Percentiles rank a stretch among this genome's conserved stretches.
Evolutionary conservation across 257 asterid genomes (phyloP).

Genomic region (Solanum lignicaule): DNA sequence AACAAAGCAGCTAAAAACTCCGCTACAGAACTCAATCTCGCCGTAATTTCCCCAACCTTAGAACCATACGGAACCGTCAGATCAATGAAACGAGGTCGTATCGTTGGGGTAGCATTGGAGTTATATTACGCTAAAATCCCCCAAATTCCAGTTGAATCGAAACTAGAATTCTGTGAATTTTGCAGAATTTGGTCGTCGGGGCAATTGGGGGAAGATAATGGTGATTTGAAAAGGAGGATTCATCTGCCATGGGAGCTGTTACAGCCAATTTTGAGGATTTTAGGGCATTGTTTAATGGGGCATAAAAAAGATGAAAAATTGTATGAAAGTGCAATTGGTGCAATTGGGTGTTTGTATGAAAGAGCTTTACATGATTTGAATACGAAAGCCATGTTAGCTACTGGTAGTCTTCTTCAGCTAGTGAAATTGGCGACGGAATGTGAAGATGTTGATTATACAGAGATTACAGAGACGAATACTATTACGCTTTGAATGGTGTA

Average conservation of each 20-base stretch:
- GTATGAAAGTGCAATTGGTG: slow-evolving; percentile 32
- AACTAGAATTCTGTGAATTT: slow-evolving; percentile 65
- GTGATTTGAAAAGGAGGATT: slow-evolving; percentile 27
- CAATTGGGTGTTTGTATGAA: slow-evolving; percentile 40
- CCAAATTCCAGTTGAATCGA: slow-evolving; percentile 48
- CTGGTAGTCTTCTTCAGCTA: slow-evolving; percentile 51
- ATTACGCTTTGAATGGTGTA: slow-evolving; percentile 20
- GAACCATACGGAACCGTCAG: too few species aligned
- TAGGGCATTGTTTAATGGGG: slow-evolving; percentile 73
- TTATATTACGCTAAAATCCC: slow-evolving; percentile 38
- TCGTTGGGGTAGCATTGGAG: slow-evolving; percentile 67
- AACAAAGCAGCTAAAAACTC: slow-evolving; percentile 8
- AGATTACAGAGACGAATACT: slow-evolving; percentile 29
- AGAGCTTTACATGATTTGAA: slow-evolving; percentile 62
- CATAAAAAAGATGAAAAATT: slow-evolving; percentile 27
- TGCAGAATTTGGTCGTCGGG: slow-evolving; percentile 56
- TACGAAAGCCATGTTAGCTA: slow-evolving; percentile 64
- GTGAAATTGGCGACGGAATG: slow-evolving; percentile 25
- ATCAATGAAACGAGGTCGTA: slow-evolving; percentile 4
- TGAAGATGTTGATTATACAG: slow-evolving; percentile 44
- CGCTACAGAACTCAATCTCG: too few species aligned
- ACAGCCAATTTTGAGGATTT: slow-evolving; percentile 55
- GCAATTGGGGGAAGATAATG: neutral
- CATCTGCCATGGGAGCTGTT: slow-evolving; percentile 58
- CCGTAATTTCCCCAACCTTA: too few species aligned